phyloP scores from a whole-genome alignment of 2,329 filamentous ascomycete genomes.

The Celoporthe dispersa region DNA sequence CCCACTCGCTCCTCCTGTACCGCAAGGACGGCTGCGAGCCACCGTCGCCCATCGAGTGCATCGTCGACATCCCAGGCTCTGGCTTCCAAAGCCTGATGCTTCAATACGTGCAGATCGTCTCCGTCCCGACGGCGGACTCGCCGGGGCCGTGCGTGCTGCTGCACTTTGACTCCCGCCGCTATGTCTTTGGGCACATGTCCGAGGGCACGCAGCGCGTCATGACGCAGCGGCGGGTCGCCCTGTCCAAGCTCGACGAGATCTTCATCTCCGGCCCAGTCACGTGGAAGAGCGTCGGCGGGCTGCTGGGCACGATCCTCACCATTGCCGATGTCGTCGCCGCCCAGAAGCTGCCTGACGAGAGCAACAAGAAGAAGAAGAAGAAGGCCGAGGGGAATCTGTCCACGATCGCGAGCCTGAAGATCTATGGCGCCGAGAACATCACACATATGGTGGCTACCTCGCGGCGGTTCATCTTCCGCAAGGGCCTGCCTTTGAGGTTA shows the following conservation, averaged over 20 bases:
- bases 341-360: slow-evolving; percentile 40
- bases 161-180: slow-evolving; percentile 80
- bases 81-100: slow-evolving; percentile 59
- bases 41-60: neutral
- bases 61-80: slow-evolving; percentile 14
- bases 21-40: neutral
- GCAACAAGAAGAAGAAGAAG: slow-evolving; percentile 48
- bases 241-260: slow-evolving; percentile 72
- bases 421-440: slow-evolving; percentile 83
- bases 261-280: slow-evolving; percentile 80
- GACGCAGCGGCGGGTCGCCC: slow-evolving; percentile 66
- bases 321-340: slow-evolving; percentile 69
- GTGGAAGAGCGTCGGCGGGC: slow-evolving; percentile 79
- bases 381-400: slow-evolving; percentile 43
- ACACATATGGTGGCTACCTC: slow-evolving; percentile 81
- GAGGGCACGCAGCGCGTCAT: slow-evolving; percentile 86
- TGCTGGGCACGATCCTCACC: slow-evolving; percentile 84
- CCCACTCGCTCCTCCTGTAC: slow-evolving; percentile 17
- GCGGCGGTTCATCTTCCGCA: slow-evolving; percentile 83
- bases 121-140: slow-evolving; percentile 86
- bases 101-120: slow-evolving; percentile 74
- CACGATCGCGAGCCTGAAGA: slow-evolving; percentile 51
- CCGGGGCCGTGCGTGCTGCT: slow-evolving; percentile 77
- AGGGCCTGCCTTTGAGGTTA: slow-evolving; percentile 73
- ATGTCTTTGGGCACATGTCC: slow-evolving; percentile 79